Conservation (phyloP, 768 basidiomycete genomes). For the Astraeus odoratus region DNA sequence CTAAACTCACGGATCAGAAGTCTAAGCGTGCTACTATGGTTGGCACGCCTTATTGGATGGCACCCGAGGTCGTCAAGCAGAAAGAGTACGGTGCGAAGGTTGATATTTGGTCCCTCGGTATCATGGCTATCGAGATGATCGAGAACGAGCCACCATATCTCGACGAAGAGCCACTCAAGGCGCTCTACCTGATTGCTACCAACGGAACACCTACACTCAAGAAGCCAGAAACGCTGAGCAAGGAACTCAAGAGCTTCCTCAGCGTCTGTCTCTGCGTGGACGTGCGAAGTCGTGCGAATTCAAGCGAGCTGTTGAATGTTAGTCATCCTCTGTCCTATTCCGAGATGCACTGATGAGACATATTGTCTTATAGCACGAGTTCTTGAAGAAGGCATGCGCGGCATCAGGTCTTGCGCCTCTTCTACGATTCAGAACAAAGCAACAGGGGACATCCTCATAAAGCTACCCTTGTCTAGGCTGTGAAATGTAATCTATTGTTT, state of each 20-base stretch:
- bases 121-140: slow-evolving; percentile 99
- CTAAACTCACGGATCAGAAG: slow-evolving; percentile 93
- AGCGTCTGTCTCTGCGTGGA: slow-evolving; percentile 99
- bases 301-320: slow-evolving; percentile 78
- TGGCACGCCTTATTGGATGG: slow-evolving; percentile 98
- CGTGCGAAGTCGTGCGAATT: slow-evolving; percentile 87
- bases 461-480: background rate
- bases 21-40: slow-evolving; percentile 99
- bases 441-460: slow-evolving; percentile 35
- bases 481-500: background rate
- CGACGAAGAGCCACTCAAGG: slow-evolving; percentile 92
- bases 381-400: slow-evolving; percentile 84
- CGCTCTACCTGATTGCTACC: slow-evolving; percentile 92
- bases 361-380: slow-evolving; percentile 69
- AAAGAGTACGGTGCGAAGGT: slow-evolving; percentile 97
- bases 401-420: slow-evolving; percentile 79
- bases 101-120: slow-evolving; percentile 94
- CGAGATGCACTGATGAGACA: slow-evolving; percentile 2
- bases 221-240: slow-evolving; percentile 86
- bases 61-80: slow-evolving; percentile 96
- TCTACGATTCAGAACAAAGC: slow-evolving; percentile 72
- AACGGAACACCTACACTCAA: slow-evolving; percentile 98
- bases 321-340: slow-evolving; percentile 22
- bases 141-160: slow-evolving; percentile 96
- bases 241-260: slow-evolving; percentile 92